Conservation (phyloP, 768 basidiomycete species). For the Amanita subjunquillea region DNA sequence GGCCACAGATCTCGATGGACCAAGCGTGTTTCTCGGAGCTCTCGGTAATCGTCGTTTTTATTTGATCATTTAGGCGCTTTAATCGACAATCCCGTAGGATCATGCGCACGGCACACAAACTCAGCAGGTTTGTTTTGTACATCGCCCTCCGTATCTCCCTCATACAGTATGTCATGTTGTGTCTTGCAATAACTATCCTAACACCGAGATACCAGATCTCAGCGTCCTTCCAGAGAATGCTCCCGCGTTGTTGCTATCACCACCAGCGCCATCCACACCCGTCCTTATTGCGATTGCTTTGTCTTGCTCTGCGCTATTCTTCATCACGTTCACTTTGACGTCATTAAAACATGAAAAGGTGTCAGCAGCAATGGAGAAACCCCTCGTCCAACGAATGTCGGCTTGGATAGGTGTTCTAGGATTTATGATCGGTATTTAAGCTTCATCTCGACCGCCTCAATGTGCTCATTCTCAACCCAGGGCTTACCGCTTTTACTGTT, state of each 20-base stretch:
- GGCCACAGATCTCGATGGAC: constrained; percentile 43
- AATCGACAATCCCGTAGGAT: constrained; percentile 33
- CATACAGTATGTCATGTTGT: constrained; percentile 40
- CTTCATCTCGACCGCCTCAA: not conserved
- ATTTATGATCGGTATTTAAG: constrained; percentile 52
- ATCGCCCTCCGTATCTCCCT: constrained; percentile 38
- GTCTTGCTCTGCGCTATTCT: constrained; percentile 47
- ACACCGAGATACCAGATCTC: constrained; percentile 37
- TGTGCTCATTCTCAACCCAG: constrained; percentile 21
- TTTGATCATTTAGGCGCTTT: not conserved
- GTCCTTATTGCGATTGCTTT: constrained; percentile 55
- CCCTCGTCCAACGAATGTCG: constrained; percentile 43
- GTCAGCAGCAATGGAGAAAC: constrained; percentile 40
- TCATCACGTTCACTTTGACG: constrained; percentile 53
- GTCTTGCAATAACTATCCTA: not conserved
- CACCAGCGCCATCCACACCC: constrained; percentile 52
- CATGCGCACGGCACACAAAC: constrained; percentile 47
- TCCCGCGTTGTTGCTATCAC: constrained; percentile 43
- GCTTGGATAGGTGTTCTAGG: constrained; percentile 72
- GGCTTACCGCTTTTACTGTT: constrained; percentile 59
- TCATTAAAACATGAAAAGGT: constrained; percentile 59
- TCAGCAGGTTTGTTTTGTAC: constrained; percentile 46
- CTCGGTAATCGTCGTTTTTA: constrained; percentile 37
- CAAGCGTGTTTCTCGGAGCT: constrained; percentile 55
- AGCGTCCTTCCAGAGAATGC: constrained; percentile 48